phyloP scores from a whole-genome alignment of 345 rosid species.

The Sisymbrium altissimum region DNA sequence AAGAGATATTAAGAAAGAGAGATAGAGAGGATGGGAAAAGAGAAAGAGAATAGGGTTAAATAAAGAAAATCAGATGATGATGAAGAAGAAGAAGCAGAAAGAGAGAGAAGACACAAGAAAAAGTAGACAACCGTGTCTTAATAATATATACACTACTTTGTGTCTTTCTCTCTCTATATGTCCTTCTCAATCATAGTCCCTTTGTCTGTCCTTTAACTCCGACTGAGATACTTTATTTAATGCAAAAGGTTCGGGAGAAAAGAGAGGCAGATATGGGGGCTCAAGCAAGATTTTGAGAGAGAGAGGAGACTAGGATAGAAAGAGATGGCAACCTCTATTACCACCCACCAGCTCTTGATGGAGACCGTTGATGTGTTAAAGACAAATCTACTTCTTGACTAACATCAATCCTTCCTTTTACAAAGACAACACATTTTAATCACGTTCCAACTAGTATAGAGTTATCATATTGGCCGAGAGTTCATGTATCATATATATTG shows the following conservation, averaged over 20 bases:
- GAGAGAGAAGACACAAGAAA: slow-evolving; percentile 29
- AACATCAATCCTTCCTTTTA: neutral
- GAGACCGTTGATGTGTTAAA: slow-evolving; percentile 36
- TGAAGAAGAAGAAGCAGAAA: neutral
- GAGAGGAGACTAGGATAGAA: slow-evolving; percentile 34
- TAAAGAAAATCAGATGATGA: slow-evolving; percentile 37
- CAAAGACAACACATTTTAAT: neutral
- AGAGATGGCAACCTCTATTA: slow-evolving; percentile 9
- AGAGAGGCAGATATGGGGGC: slow-evolving; percentile 38
- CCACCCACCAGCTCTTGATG: slow-evolving; percentile 65
- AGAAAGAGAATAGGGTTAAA: slow-evolving; percentile 46
- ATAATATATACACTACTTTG: slow-evolving; percentile 39
- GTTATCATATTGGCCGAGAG: neutral
- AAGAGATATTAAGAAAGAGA: slow-evolving; percentile 13
- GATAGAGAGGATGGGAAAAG: slow-evolving; percentile 11
- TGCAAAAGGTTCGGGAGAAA: slow-evolving; percentile 61
- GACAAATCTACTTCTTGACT: neutral
- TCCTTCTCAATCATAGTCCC: slow-evolving; percentile 25
- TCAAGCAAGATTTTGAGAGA: slow-evolving; percentile 38
- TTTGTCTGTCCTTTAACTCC: slow-evolving; percentile 28
- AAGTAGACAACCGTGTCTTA: slow-evolving; percentile 52
- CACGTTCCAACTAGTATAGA: neutral
- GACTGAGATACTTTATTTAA: slow-evolving; percentile 60
- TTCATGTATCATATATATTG: neutral
- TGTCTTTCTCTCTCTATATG: slow-evolving; percentile 23